phyloP scores from a whole-genome alignment of 495 filamentous ascomycete genomes.

The Neurospora discreta region DNA sequence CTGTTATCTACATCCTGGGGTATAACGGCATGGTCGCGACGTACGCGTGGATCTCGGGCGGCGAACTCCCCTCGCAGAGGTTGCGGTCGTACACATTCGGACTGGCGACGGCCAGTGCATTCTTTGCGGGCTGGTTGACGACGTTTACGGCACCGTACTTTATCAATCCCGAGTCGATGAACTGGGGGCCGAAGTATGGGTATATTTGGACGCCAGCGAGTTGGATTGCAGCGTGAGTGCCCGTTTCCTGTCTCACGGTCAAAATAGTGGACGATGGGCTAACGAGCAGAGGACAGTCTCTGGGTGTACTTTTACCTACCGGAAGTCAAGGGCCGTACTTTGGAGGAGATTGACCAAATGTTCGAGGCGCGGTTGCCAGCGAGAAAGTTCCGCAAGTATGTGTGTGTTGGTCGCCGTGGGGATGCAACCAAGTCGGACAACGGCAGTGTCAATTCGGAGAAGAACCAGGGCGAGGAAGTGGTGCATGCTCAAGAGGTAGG shows the following conservation, averaged over 20 bases:
- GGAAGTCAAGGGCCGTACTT: neutral
- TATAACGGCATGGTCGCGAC: slow-evolving; percentile 42
- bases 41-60: slow-evolving; percentile 49
- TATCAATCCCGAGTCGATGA: slow-evolving; percentile 44
- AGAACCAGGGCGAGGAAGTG: neutral
- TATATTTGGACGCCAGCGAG: slow-evolving; percentile 42
- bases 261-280: slow-evolving; percentile 40
- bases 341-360: slow-evolving; percentile 7
- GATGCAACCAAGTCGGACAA: neutral
- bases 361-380: slow-evolving; percentile 38
- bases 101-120: slow-evolving; percentile 38
- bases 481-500: neutral
- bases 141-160: slow-evolving; percentile 52
- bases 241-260: slow-evolving; percentile 19
- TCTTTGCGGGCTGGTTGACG: slow-evolving; percentile 44
- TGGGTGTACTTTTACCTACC: neutral
- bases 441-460: neutral
- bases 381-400: slow-evolving; percentile 36
- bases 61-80: slow-evolving; percentile 41
- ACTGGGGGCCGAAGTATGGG: slow-evolving; percentile 47
- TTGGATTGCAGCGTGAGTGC: slow-evolving; percentile 25
- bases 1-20: slow-evolving; percentile 41
- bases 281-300: slow-evolving; percentile 37
- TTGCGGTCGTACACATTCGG: slow-evolving; percentile 45
- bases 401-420: slow-evolving; percentile 18